phyloP scores from a whole-genome alignment of 1,284 basidiomycete species.

The Ceratorhiza oryzae-sativae region DNA sequence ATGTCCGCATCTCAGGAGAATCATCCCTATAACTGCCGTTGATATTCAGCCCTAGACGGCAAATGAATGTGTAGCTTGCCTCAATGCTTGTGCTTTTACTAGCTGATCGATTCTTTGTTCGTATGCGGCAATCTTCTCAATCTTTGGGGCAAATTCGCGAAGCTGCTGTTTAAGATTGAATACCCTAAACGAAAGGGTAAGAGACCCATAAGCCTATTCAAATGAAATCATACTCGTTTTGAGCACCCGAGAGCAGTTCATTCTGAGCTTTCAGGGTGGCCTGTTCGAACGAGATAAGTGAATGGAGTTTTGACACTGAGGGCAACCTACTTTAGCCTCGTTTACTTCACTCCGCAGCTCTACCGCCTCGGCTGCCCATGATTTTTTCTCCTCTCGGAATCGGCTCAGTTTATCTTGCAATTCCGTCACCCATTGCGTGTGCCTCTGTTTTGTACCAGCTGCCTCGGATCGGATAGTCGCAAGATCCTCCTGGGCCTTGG shows the following conservation, averaged over 20 bases:
- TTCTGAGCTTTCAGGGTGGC: conserved; percentile 40
- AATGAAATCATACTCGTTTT: conserved; percentile 38
- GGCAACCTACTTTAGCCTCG: conserved; percentile 40
- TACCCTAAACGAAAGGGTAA: neutral
- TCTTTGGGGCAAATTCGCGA: conserved; percentile 40
- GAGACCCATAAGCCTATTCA: neutral
- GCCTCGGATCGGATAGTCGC: conserved; percentile 36
- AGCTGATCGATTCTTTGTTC: conserved; percentile 42
- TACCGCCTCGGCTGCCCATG: conserved; percentile 43
- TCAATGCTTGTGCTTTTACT: conserved; percentile 35
- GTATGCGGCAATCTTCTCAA: conserved; percentile 40
- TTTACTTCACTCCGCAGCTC: conserved; percentile 41
- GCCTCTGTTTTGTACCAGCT: conserved; percentile 33
- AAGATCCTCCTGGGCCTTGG: conserved; percentile 41
- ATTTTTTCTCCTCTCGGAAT: conserved; percentile 43
- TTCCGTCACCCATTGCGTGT: conserved; percentile 40
- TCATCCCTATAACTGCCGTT: conserved; percentile 40
- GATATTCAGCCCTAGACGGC: neutral
- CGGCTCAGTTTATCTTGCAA: conserved; percentile 39
- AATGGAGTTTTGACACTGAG: neutral
- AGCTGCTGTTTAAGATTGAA: conserved; percentile 41
- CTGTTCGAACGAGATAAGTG: conserved; percentile 17
- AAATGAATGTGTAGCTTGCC: conserved; percentile 1
- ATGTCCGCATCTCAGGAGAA: conserved; percentile 42
- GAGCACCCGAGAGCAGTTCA: conserved; percentile 40